These are phyloP conservation scores for Theobroma grandiflorum DNA, from an alignment of 441 rosid species.

Conservation along the genomic window DNA sequence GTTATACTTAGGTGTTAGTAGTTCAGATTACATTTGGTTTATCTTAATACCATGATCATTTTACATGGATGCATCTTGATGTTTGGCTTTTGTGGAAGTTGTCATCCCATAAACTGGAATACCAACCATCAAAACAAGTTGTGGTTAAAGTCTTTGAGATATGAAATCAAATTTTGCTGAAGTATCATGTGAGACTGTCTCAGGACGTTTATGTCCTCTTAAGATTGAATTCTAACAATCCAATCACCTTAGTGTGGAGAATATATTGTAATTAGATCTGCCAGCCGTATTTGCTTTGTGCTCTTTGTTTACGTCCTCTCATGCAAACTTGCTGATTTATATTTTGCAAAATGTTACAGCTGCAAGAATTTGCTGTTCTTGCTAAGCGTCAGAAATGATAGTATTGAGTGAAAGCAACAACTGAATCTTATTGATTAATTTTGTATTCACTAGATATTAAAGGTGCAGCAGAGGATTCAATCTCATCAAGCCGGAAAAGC, in stretches of 20 bases:
- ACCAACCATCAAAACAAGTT: background rate
- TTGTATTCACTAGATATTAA: constrained; percentile 54
- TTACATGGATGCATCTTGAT: background rate
- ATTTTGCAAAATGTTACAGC: background rate
- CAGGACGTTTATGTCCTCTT: background rate
- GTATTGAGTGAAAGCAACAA: background rate
- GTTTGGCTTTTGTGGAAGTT: constrained; percentile 7
- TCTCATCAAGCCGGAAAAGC: constrained; percentile 90
- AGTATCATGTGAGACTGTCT: background rate
- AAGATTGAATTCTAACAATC: background rate
- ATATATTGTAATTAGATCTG: background rate
- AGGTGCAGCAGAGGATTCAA: constrained; percentile 86
- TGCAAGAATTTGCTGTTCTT: background rate
- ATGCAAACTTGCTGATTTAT: background rate
- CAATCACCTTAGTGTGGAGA: background rate
- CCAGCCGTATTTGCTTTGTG: background rate
- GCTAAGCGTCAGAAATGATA: background rate
- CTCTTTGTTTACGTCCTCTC: background rate
- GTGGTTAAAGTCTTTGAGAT: background rate
- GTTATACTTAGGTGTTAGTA: background rate
- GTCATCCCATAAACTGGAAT: background rate
- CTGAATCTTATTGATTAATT: constrained; percentile 26
- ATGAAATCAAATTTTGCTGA: background rate
- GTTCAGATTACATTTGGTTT: background rate
- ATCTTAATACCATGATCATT: background rate